Evolutionary conservation across 2,329 filamentous ascomycete species (phyloP).

Genomic region (Lecanoromycetidae sp.): DNA sequence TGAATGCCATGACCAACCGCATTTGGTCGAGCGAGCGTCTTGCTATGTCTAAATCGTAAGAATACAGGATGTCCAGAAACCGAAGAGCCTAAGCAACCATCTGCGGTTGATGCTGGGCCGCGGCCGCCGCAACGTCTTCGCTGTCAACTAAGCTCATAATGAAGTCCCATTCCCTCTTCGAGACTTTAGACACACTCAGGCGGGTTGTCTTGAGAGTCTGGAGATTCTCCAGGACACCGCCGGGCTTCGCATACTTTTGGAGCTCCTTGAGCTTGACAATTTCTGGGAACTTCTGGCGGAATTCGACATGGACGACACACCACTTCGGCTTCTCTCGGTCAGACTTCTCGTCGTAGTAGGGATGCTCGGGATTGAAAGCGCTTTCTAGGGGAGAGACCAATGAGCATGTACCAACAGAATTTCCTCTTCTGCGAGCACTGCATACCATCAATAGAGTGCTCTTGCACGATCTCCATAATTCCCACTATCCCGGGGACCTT

Average conservation of each 20-base stretch:
- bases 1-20: background rate
- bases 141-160: conserved; percentile 32
- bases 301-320: conserved; percentile 81
- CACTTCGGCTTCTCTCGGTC: conserved; percentile 61
- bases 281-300: conserved; percentile 66
- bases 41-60: background rate
- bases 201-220: conserved; percentile 73
- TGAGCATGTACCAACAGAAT: background rate
- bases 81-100: background rate
- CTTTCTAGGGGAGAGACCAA: conserved; percentile 37
- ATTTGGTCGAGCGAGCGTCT: background rate
- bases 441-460: conserved; percentile 67
- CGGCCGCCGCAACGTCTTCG: conserved; percentile 10
- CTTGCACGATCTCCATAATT: conserved; percentile 76
- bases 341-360: conserved; percentile 75
- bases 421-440: conserved; percentile 4
- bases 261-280: conserved; percentile 61
- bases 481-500: conserved; percentile 81
- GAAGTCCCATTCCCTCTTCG: conserved; percentile 34
- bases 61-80: background rate
- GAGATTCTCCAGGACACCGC: conserved; percentile 55
- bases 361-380: conserved; percentile 57
- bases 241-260: conserved; percentile 48
- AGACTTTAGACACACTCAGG: conserved; percentile 57
- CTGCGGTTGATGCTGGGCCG: conserved; percentile 2